Conservation (phyloP, 129 eudicot species). For the Escallonia herrerae region DNA sequence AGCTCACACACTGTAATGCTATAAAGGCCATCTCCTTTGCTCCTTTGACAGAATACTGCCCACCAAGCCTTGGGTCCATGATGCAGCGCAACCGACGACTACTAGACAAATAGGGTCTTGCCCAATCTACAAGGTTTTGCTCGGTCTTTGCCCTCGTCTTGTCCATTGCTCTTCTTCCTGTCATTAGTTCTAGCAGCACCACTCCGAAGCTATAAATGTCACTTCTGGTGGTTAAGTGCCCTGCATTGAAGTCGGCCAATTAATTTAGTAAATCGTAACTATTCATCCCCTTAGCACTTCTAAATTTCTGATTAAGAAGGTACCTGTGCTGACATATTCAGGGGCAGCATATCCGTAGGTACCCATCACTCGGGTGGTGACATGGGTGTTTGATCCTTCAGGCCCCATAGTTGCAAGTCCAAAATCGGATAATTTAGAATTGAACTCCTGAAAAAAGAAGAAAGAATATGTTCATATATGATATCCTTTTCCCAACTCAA, state of each 20-base stretch:
- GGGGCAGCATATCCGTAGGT: constrained; percentile 97
- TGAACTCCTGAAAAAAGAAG: constrained; percentile 47
- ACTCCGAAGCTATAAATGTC: constrained; percentile 94
- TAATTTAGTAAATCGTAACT: neutral
- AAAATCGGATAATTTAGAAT: constrained; percentile 76
- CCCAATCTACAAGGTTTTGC: constrained; percentile 81
- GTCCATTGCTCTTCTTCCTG: constrained; percentile 90
- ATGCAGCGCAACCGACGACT: constrained; percentile 57
- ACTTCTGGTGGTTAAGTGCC: constrained; percentile 85
- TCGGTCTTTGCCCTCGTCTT: constrained; percentile 57
- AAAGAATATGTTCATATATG: no score
- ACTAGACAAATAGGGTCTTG: constrained; percentile 68
- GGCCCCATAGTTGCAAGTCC: constrained; percentile 93
- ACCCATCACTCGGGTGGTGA: constrained; percentile 86
- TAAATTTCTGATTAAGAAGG: neutral
- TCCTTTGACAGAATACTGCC: constrained; percentile 86
- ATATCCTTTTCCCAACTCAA: no score
- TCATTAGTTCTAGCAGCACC: constrained; percentile 69
- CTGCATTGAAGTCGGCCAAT: constrained; percentile 18
- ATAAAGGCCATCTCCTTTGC: constrained; percentile 70
- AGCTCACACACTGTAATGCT: constrained; percentile 63
- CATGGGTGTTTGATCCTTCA: constrained; percentile 85
- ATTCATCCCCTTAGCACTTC: neutral
- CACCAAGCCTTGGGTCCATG: constrained; percentile 71
- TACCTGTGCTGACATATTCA: constrained; percentile 84